Evolutionary conservation across 1,284 basidiomycete species (phyloP).

Genomic region (Ustilago sp.): DNA sequence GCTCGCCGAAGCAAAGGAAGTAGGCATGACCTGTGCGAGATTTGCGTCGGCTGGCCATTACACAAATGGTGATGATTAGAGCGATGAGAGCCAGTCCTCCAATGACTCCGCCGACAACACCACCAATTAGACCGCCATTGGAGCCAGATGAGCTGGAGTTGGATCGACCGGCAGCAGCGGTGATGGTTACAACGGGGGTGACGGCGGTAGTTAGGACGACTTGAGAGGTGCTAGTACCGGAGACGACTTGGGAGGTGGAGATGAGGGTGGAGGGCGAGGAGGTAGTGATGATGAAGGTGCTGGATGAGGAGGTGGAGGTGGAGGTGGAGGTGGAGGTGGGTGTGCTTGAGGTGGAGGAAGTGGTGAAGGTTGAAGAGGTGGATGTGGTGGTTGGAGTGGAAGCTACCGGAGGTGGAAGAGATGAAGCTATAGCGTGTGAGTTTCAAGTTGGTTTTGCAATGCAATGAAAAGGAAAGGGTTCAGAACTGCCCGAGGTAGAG

Average conservation of each 20-base stretch:
- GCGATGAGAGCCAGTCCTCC: constrained; percentile 55
- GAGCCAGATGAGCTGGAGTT: constrained; percentile 29
- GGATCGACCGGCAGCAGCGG: constrained; percentile 20
- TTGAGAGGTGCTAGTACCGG: constrained; percentile 45
- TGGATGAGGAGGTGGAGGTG: constrained; percentile 20
- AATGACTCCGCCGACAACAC: constrained; percentile 61
- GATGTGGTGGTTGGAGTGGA: constrained; percentile 24
- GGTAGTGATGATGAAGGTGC: constrained; percentile 37
- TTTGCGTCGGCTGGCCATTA: constrained; percentile 41
- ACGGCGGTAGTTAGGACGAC: constrained; percentile 36
- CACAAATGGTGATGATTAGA: constrained; percentile 43
- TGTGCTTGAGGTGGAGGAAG: constrained; percentile 25
- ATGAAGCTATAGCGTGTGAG: constrained; percentile 11
- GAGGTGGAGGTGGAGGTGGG: constrained; percentile 17
- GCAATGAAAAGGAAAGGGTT: not conserved
- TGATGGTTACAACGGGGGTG: constrained; percentile 42
- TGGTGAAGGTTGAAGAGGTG: constrained; percentile 13
- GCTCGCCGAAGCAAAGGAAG: constrained; percentile 60
- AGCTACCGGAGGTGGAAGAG: constrained; percentile 20
- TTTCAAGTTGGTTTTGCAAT: not conserved
- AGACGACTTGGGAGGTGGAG: constrained; percentile 39
- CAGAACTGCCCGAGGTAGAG: constrained; percentile 7
- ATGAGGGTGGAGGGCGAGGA: constrained; percentile 38
- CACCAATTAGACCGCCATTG: constrained; percentile 61
- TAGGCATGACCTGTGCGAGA: constrained; percentile 56